These are phyloP conservation scores for Cladosporium sphaerospermum DNA, from an alignment of 2,329 filamentous ascomycete species.

Conservation along the genomic window DNA sequence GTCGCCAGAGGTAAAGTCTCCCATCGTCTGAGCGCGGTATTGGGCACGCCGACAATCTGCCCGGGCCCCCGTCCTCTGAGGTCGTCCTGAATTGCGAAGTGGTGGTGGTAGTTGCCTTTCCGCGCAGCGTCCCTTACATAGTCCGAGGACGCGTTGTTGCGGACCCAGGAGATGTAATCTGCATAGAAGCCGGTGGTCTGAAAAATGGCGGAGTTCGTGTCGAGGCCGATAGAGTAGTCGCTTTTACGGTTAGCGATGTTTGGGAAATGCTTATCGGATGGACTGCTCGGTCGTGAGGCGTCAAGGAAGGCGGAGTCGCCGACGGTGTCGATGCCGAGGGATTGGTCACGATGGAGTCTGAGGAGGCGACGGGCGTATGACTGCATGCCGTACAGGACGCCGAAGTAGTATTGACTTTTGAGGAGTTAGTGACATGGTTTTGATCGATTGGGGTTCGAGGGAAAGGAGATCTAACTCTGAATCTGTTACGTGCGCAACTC, in stretches of 20 bases:
- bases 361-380: neutral
- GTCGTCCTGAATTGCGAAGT: neutral
- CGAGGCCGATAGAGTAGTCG: conserved; percentile 20
- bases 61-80: neutral
- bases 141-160: neutral
- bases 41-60: neutral
- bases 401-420: conserved; percentile 14
- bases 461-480: neutral
- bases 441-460: neutral
- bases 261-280: neutral
- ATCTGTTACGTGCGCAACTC: neutral
- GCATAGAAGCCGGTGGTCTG: conserved; percentile 19
- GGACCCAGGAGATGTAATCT: conserved; percentile 16
- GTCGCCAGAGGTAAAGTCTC: neutral
- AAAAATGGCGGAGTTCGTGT: conserved; percentile 21
- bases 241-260: neutral
- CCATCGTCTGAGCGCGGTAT: neutral
- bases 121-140: neutral
- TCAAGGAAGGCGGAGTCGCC: neutral
- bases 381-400: neutral
- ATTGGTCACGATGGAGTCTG: neutral
- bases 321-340: neutral
- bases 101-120: neutral
- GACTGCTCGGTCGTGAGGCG: neutral
- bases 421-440: neutral